phyloP scores from a whole-genome alignment of 257 asterid genomes.

The Ballota nigra region DNA sequence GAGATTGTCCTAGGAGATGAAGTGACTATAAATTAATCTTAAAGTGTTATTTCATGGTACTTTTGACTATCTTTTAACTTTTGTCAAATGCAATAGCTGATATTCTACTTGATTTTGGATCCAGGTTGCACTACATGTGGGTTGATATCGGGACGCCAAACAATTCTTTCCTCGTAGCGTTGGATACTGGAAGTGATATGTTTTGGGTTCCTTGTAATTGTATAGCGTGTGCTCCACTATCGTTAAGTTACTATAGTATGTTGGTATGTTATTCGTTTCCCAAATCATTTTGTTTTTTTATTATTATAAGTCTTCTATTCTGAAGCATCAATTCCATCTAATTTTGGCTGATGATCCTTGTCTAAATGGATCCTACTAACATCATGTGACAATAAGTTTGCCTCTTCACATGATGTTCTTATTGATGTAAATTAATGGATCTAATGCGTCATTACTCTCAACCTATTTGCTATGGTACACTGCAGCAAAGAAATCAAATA shows the following conservation, averaged over 20 bases:
- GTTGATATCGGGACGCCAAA: slow-evolving; percentile 77
- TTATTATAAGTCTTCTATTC: neutral
- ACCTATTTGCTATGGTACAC: neutral
- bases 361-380: neutral
- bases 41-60: neutral
- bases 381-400: neutral
- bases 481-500: neutral
- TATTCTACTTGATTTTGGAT: slow-evolving; percentile 2
- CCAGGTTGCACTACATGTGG: slow-evolving; percentile 89
- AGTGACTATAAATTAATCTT: neutral
- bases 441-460: neutral
- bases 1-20: neutral
- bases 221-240: slow-evolving; percentile 68
- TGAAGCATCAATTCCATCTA: slow-evolving; percentile 17
- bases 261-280: slow-evolving; percentile 53
- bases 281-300: neutral
- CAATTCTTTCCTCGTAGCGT: slow-evolving; percentile 71
- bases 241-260: slow-evolving; percentile 56
- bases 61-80: neutral
- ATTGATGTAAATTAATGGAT: neutral
- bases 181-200: slow-evolving; percentile 88
- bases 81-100: no score
- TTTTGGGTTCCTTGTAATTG: slow-evolving; percentile 89
- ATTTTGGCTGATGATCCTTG: neutral
- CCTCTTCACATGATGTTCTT: neutral